These are phyloP conservation scores for Ophiorrhiza pumila DNA, from an alignment of 257 asterid species.

Conservation along the genomic window DNA sequence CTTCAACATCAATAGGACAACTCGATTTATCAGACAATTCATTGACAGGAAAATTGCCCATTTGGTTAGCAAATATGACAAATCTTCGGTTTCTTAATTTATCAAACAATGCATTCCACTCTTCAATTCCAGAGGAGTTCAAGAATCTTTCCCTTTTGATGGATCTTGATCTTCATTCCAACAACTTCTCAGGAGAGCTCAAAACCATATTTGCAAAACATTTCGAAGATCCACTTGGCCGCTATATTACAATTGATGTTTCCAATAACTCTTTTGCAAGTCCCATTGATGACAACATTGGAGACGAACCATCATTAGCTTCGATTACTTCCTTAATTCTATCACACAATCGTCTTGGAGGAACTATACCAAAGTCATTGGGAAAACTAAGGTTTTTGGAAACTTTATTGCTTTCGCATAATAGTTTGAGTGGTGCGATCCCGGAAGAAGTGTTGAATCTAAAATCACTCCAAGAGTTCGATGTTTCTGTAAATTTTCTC, in stretches of 20 bases:
- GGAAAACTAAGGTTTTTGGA: conserved; percentile 36
- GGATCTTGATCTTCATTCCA: conserved; percentile 67
- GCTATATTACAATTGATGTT: conserved; percentile 44
- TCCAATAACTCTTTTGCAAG: conserved; percentile 50
- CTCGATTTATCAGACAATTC: conserved; percentile 61
- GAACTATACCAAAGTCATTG: conserved; percentile 45
- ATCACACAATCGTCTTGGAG: conserved; percentile 50
- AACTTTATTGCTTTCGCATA: conserved; percentile 41
- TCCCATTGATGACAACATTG: conserved; percentile 31
- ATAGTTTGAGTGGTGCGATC: conserved; percentile 51
- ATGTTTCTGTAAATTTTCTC: conserved; percentile 48
- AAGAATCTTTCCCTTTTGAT: conserved; percentile 36
- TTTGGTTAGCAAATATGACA: conserved; percentile 66
- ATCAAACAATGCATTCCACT: conserved; percentile 49
- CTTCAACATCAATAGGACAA: conserved; percentile 40
- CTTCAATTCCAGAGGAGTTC: conserved; percentile 48
- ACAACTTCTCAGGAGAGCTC: conserved; percentile 46
- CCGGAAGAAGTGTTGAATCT: conserved; percentile 52
- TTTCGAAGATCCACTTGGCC: conserved; percentile 37
- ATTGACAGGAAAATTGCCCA: conserved; percentile 49
- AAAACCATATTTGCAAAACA: conserved; percentile 32
- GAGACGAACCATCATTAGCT: conserved; percentile 33
- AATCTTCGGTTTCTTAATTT: conserved; percentile 42
- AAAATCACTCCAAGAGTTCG: conserved; percentile 31
- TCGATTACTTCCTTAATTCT: conserved; percentile 37